Percentiles rank a stretch among this genome's conserved stretches.
These are phyloP conservation scores for Auricularia sp. DNA, from an alignment of 768 basidiomycete genomes.

Conservation along the genomic window DNA sequence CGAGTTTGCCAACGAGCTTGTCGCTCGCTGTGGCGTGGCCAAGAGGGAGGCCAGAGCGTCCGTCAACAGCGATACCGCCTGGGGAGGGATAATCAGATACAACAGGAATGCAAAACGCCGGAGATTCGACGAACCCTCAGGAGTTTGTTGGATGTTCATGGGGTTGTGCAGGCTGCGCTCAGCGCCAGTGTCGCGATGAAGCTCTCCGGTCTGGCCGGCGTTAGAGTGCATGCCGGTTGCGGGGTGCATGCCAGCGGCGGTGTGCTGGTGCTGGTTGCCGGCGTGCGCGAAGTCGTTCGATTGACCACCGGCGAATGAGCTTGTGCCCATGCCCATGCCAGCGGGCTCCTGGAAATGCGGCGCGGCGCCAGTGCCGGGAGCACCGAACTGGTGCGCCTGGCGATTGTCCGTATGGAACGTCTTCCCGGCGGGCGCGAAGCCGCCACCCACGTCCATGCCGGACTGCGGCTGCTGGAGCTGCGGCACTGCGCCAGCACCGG, in stretches of 20 bases:
- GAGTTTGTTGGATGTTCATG: constrained; percentile 26
- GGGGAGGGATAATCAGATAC: background rate
- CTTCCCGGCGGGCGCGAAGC: background rate
- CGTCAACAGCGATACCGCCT: constrained; percentile 30
- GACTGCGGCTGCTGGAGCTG: background rate
- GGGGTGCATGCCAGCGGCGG: background rate
- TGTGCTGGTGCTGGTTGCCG: background rate
- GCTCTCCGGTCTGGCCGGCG: background rate
- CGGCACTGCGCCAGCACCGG: background rate
- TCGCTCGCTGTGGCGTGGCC: constrained; percentile 39
- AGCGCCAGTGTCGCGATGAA: background rate
- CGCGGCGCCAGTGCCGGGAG: background rate
- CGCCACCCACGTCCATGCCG: background rate
- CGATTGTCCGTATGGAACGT: background rate
- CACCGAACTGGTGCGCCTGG: background rate
- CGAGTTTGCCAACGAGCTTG: constrained; percentile 48
- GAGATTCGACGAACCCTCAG: constrained; percentile 20
- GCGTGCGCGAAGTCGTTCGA: background rate
- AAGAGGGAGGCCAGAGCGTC: constrained; percentile 24
- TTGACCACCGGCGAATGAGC: background rate
- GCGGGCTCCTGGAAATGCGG: background rate
- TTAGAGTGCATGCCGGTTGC: background rate
- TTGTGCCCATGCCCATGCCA: too few relatives aligned
- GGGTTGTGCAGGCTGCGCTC: constrained; percentile 13
- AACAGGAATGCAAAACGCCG: background rate